These are phyloP conservation scores for Botryotinia narcissicola DNA, from an alignment of 2,329 filamentous ascomycete genomes.

Conservation along the genomic window DNA sequence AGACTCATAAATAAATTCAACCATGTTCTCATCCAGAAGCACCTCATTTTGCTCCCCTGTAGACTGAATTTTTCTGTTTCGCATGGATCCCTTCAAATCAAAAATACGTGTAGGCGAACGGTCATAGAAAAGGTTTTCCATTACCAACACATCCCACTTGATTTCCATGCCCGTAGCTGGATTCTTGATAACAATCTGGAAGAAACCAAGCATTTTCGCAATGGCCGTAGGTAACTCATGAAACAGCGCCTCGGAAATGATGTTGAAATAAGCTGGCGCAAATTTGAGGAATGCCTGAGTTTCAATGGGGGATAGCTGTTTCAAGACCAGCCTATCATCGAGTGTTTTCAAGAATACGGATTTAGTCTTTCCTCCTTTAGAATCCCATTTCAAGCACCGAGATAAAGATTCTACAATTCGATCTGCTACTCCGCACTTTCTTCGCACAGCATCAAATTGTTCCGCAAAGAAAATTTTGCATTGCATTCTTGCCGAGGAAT, in stretches of 20 bases:
- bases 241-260: slow-evolving; percentile 95
- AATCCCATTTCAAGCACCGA: slow-evolving; percentile 95
- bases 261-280: slow-evolving; percentile 93
- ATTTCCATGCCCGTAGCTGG: slow-evolving; percentile 87
- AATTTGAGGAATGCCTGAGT: slow-evolving; percentile 93
- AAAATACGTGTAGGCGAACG: slow-evolving; percentile 85
- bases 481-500: slow-evolving; percentile 89
- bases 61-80: slow-evolving; percentile 93
- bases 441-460: slow-evolving; percentile 90
- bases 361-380: slow-evolving; percentile 95
- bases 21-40: slow-evolving; percentile 95
- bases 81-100: slow-evolving; percentile 97
- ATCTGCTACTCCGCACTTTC: slow-evolving; percentile 89
- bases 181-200: slow-evolving; percentile 96
- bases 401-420: slow-evolving; percentile 94
- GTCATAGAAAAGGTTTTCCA: slow-evolving; percentile 98
- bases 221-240: slow-evolving; percentile 94
- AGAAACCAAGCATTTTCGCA: slow-evolving; percentile 98
- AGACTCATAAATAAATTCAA: slow-evolving; percentile 97
- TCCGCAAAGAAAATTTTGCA: slow-evolving; percentile 99
- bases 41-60: slow-evolving; percentile 97
- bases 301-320: slow-evolving; percentile 86
- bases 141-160: slow-evolving; percentile 89
- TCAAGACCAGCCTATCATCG: slow-evolving; percentile 79
- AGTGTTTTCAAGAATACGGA: slow-evolving; percentile 96